phyloP scores from a whole-genome alignment of 2,329 filamentous ascomycete species.

The Pseudocercospora cruenta region DNA sequence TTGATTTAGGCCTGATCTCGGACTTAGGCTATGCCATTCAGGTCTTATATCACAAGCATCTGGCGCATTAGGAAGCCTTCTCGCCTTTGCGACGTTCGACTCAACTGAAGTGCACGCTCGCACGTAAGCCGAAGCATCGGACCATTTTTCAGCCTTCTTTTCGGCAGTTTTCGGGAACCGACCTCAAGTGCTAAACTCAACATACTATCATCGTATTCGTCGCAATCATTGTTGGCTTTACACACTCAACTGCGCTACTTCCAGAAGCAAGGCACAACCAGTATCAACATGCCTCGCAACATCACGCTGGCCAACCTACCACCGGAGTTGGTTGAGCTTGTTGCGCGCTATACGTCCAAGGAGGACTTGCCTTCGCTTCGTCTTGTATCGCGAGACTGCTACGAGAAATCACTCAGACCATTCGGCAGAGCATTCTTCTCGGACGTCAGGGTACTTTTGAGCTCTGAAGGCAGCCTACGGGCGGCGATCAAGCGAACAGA shows the following conservation, averaged over 20 bases:
- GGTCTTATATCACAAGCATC: too few species aligned
- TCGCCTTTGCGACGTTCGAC: neutral
- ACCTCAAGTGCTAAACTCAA: neutral
- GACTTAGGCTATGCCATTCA: neutral
- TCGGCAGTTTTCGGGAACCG: neutral
- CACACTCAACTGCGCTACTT: too few species aligned
- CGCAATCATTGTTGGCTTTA: too few species aligned
- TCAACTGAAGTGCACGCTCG: neutral
- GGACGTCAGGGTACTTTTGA: neutral
- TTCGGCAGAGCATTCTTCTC: neutral
- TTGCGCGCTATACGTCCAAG: neutral
- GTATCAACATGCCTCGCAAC: neutral
- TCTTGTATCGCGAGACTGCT: neutral
- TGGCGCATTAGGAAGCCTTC: too few species aligned
- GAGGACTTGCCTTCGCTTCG: neutral
- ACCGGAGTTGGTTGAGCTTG: neutral
- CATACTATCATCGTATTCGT: neutral
- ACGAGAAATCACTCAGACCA: neutral
- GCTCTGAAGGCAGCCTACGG: neutral
- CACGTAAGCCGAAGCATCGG: neutral
- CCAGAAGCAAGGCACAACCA: too few species aligned
- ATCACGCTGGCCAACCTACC: neutral
- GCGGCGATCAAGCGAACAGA: neutral
- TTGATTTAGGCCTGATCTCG: neutral
- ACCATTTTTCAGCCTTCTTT: neutral